phyloP scores from a whole-genome alignment of 2,329 filamentous ascomycete species.

The Amylocarpus encephaloides region DNA sequence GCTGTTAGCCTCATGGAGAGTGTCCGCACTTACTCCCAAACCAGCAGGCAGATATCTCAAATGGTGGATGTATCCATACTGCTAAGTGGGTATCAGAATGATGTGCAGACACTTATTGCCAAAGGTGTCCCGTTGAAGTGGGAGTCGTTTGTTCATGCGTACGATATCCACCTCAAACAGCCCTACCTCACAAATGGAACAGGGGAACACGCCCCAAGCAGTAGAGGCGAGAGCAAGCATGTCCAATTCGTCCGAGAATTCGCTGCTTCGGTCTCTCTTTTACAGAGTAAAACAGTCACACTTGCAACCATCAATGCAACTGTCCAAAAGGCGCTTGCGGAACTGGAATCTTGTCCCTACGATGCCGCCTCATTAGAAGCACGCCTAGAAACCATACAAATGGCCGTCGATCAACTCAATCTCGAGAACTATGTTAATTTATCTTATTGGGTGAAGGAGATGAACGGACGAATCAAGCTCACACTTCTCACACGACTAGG shows the following conservation, averaged over 20 bases:
- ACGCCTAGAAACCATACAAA: conserved; percentile 79
- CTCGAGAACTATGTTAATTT: conserved; percentile 94
- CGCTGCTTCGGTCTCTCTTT: conserved; percentile 74
- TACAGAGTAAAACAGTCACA: conserved; percentile 81
- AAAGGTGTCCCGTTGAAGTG: conserved; percentile 89
- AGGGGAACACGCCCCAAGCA: conserved; percentile 51
- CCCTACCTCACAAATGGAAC: conserved; percentile 51
- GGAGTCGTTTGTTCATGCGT: conserved; percentile 97
- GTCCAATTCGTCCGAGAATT: conserved; percentile 96
- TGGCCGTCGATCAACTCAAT: conserved; percentile 91
- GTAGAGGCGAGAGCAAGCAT: conserved; percentile 78
- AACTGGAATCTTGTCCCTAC: conserved; percentile 81
- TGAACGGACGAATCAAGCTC: conserved; percentile 79
- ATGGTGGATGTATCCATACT: conserved; percentile 86
- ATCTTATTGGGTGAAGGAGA: conserved; percentile 76
- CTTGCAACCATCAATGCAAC: conserved; percentile 74
- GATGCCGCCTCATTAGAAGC: conserved; percentile 71
- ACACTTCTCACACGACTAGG: conserved; percentile 78
- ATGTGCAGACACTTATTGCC: conserved; percentile 73
- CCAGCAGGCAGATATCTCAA: conserved; percentile 71
- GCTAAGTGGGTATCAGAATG: conserved; percentile 84
- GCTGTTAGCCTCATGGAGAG: conserved; percentile 98
- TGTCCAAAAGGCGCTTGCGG: conserved; percentile 71
- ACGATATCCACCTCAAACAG: conserved; percentile 77
- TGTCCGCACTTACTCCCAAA: conserved; percentile 88